Evolutionary conservation across 2,329 filamentous ascomycete genomes (phyloP).

Genomic region (Calonectria naviculata): DNA sequence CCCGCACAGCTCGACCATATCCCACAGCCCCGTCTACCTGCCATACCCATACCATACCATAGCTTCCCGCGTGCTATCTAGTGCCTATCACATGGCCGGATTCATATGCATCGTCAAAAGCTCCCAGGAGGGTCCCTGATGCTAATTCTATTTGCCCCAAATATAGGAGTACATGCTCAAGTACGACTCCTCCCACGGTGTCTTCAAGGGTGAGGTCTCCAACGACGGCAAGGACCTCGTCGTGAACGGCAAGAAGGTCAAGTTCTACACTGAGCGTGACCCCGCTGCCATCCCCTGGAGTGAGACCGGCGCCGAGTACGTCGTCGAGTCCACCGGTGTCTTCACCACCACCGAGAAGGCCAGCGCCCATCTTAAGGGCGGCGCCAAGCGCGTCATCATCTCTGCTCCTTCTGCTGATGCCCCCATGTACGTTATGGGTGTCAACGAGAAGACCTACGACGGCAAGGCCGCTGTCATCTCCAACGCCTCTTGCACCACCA

Average conservation of each 20-base stretch:
- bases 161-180: slow-evolving; percentile 98
- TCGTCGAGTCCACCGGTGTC: slow-evolving; percentile 98
- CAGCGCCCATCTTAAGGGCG: slow-evolving; percentile 91
- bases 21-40: background rate
- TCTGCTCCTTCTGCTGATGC: slow-evolving; percentile 94
- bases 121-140: background rate
- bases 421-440: slow-evolving; percentile 99
- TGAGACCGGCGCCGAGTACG: slow-evolving; percentile 88
- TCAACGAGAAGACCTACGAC: slow-evolving; percentile 96
- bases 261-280: slow-evolving; percentile 95
- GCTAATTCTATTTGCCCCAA: slow-evolving; percentile 16
- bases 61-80: background rate
- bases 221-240: slow-evolving; percentile 77
- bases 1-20: slow-evolving; percentile 10
- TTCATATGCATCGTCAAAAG: background rate
- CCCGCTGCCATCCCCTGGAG: slow-evolving; percentile 91
- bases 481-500: slow-evolving; percentile 99
- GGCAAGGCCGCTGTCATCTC: slow-evolving; percentile 95
- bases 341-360: slow-evolving; percentile 99
- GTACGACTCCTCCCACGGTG: slow-evolving; percentile 97
- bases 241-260: slow-evolving; percentile 94
- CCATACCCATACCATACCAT: slow-evolving; percentile 18
- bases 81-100: slow-evolving; percentile 3
- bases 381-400: slow-evolving; percentile 98
- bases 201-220: slow-evolving; percentile 93